A percentile compares a stretch with the other conserved stretches of the same genome.
Evolutionary conservation across 176 grass and related monocot genomes (phyloP).

Genomic region (Cenchrus fungigraminus): DNA sequence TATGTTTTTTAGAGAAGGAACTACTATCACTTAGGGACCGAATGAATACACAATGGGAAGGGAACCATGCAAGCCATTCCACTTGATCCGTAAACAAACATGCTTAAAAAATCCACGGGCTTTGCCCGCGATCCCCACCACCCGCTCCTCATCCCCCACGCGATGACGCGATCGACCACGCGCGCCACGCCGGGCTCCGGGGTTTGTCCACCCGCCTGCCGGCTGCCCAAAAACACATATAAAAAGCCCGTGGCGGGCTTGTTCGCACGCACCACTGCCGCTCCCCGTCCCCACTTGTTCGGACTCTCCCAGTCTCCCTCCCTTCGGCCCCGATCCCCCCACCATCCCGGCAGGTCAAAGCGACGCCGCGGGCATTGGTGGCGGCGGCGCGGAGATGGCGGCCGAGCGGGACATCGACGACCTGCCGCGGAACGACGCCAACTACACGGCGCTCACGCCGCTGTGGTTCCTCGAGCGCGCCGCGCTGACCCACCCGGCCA

Average conservation of each 20-base stretch:
- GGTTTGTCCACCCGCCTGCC: not conserved
- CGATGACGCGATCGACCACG: not conserved
- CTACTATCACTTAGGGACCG: too few species aligned
- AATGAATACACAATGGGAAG: too few species aligned
- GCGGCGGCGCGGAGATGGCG: slow-evolving; percentile 38
- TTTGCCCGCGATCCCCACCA: not conserved
- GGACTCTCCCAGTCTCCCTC: not conserved
- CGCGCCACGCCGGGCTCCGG: not conserved
- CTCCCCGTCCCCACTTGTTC: not conserved
- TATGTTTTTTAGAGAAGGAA: too few species aligned
- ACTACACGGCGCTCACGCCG: slow-evolving; percentile 88
- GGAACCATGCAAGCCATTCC: too few species aligned
- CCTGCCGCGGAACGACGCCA: slow-evolving; percentile 79
- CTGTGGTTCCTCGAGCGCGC: slow-evolving; percentile 97
- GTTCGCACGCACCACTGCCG: too few species aligned
- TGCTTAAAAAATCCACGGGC: slow-evolving; percentile 21
- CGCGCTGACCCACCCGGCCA: slow-evolving; percentile 74
- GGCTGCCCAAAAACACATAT: not conserved
- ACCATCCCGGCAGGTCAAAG: slow-evolving; percentile 38
- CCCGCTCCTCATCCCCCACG: slow-evolving; percentile 31
- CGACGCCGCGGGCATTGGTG: not conserved
- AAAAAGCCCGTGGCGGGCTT: not conserved
- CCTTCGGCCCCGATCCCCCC: not conserved
- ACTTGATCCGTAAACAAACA: too few species aligned
- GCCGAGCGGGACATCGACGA: slow-evolving; percentile 91